These are phyloP conservation scores for Candida germanica DNA, from an alignment of 805 yeast species.

Conservation along the genomic window DNA sequence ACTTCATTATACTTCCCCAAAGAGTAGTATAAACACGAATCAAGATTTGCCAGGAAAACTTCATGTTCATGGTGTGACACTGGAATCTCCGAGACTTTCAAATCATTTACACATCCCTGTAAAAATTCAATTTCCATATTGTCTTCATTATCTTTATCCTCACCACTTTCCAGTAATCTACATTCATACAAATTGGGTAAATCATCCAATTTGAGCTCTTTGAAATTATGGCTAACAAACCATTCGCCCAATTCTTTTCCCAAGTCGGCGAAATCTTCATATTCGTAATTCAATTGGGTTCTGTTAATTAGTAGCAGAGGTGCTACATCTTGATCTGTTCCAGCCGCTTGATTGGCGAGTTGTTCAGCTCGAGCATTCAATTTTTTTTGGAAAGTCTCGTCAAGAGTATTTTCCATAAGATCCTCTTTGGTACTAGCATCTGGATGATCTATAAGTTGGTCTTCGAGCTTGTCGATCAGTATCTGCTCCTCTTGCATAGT, in stretches of 20 bases:
- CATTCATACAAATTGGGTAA: slow-evolving; percentile 3
- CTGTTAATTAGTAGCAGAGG: slow-evolving; percentile 29
- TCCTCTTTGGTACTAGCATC: slow-evolving; percentile 30
- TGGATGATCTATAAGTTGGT: slow-evolving; percentile 44
- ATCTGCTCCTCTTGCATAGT: slow-evolving; percentile 24
- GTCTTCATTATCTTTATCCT: background rate
- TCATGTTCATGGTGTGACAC: background rate
- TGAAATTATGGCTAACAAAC: slow-evolving; percentile 34
- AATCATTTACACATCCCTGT: background rate
- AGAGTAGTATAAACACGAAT: slow-evolving; percentile 20
- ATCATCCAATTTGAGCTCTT: slow-evolving; percentile 3
- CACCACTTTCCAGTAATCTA: background rate
- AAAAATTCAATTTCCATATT: background rate
- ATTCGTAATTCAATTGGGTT: slow-evolving; percentile 28
- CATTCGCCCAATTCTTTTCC: slow-evolving; percentile 34
- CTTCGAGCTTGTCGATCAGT: slow-evolving; percentile 47
- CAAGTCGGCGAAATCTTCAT: slow-evolving; percentile 25
- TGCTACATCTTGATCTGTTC: slow-evolving; percentile 1
- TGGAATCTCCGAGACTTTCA: background rate
- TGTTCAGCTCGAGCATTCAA: slow-evolving; percentile 42
- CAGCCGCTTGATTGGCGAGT: slow-evolving; percentile 16
- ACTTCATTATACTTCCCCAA: slow-evolving; percentile 23
- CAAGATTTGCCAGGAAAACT: slow-evolving; percentile 4
- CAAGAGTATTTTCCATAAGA: slow-evolving; percentile 27
- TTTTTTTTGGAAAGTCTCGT: slow-evolving; percentile 41